Evolutionary conservation across 148 eudicot species (phyloP).

Genomic region (Silene uniflora): DNA sequence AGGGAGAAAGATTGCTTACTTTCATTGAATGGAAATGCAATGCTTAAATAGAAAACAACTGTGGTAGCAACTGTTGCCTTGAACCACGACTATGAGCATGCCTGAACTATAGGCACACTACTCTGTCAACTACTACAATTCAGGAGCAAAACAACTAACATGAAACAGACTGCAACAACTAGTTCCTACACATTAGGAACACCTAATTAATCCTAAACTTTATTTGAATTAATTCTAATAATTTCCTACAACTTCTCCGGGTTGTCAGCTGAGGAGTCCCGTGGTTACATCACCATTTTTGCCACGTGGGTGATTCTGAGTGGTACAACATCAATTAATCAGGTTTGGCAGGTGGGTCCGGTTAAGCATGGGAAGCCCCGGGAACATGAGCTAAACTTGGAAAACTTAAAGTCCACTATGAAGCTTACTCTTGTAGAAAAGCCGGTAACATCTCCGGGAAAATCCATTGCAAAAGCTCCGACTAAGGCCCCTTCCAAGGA

Average conservation of each 20-base stretch:
- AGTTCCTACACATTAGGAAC: too few relatives aligned
- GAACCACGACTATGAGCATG: too few relatives aligned
- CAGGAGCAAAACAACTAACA: too few relatives aligned
- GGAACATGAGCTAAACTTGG: conserved; percentile 16
- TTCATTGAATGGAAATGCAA: too few relatives aligned
- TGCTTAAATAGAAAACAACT: too few relatives aligned
- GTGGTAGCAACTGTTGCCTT: too few relatives aligned
- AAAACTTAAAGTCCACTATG: conserved; percentile 16
- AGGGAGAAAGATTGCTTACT: too few relatives aligned
- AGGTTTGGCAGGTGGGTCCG: conserved; percentile 44
- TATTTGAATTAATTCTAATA: too few relatives aligned
- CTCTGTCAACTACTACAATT: too few relatives aligned
- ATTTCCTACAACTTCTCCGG: conserved; percentile 26
- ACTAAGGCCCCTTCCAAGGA: background rate
- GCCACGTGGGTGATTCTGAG: conserved; percentile 29
- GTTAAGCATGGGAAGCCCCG: conserved; percentile 2
- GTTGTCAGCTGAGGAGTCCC: conserved; percentile 18
- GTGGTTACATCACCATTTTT: conserved; percentile 24
- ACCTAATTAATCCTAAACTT: too few relatives aligned
- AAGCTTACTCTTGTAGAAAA: conserved; percentile 8
- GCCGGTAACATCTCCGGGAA: conserved; percentile 8
- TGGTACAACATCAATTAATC: conserved; percentile 17
- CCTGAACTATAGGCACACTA: too few relatives aligned
- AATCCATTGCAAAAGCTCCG: background rate
- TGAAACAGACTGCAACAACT: too few relatives aligned